Evolutionary conservation across 192 early-diverging fungal species (phyloP).

Genomic region (Coemansia sp.): DNA sequence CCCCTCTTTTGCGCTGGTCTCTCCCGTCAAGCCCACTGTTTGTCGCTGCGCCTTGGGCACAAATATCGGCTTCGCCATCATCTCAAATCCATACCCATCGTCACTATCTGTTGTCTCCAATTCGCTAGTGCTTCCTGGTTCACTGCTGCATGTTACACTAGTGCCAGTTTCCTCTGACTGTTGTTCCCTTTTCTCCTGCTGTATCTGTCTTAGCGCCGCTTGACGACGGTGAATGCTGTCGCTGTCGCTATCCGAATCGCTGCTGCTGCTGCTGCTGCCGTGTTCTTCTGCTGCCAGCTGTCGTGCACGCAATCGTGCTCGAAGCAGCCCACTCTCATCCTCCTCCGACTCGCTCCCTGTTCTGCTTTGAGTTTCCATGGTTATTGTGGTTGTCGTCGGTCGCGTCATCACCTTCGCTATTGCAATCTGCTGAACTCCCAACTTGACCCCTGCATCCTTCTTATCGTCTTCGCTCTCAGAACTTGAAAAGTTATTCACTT

Average conservation of each 20-base stretch:
- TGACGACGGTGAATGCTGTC: background rate
- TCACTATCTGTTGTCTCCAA: conserved; percentile 49
- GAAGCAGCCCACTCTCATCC: conserved; percentile 25
- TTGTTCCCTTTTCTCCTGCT: background rate
- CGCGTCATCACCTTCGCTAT: conserved; percentile 1
- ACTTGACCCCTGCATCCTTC: background rate
- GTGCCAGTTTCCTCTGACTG: background rate
- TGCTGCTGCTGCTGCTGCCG: conserved; percentile 6
- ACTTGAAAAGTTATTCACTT: conserved; percentile 20
- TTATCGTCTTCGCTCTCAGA: conserved; percentile 33
- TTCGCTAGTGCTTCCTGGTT: conserved; percentile 1
- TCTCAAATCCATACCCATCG: conserved; percentile 60
- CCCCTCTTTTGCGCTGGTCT: conserved; percentile 14
- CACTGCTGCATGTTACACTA: background rate
- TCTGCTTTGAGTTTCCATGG: background rate
- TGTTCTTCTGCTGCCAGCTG: conserved; percentile 11
- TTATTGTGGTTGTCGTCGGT: background rate
- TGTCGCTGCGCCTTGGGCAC: conserved; percentile 73
- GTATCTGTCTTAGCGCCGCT: background rate
- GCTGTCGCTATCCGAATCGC: conserved; percentile 7
- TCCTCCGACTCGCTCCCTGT: conserved; percentile 13
- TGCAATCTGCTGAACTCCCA: conserved; percentile 5
- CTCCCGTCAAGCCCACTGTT: background rate
- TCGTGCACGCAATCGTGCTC: conserved; percentile 24
- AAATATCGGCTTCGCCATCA: conserved; percentile 87